Evolutionary conservation across 176 grass and related monocot genomes (phyloP), one percentile per base, ranked within the genome.

Genomic region (Tillandsia fasciculata): DNA sequence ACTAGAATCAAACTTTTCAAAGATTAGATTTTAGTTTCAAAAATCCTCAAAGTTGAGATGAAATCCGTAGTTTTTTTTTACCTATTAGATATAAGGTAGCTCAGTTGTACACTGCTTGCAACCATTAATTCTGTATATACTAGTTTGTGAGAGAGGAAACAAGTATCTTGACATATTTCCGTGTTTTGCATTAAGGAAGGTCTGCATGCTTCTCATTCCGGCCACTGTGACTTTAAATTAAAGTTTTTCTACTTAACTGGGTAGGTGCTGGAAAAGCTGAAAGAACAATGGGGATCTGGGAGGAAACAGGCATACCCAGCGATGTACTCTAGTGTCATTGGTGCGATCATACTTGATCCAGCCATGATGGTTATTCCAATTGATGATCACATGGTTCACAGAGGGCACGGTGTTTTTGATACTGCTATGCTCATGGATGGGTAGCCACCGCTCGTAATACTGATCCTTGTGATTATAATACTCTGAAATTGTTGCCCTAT

Each of bases 371-470:
- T 57, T 12, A 47, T 97, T 68, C 84, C 86, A 1, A 70, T 92
- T 22, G 89, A 97, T 74, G 89, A 97, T 81, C 93, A 97, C 74
- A 97, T 92, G 89, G 86, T 90, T 8, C 93, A 97, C 78, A 72
- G 86, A 53, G 89, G 89, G 2, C 93, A 97, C 74, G 93, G 86
- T 70, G 89, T 97, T 57, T 97, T 97, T 65, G 89, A 97, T 84
- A 97, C 93, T 14, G 93, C 93, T 50, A 88, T 88, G 89, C 52
- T 92, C 68, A 73, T 97, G 9, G 83, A 97, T 74, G 93, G 83
- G 83, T 86, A 86, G 11, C 12, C 33, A 63, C 12, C 2, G 22
- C n/a, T 17, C 56, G 18, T 61, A 23, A 18, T 61, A 18, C 33
- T 42, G 33, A 42, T 42, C 33, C 33, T 51, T n/a, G 26, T 0